Evolutionary conservation across 1,284 basidiomycete genomes (phyloP).

Genomic region (Sanguinoderma infundibulare): DNA sequence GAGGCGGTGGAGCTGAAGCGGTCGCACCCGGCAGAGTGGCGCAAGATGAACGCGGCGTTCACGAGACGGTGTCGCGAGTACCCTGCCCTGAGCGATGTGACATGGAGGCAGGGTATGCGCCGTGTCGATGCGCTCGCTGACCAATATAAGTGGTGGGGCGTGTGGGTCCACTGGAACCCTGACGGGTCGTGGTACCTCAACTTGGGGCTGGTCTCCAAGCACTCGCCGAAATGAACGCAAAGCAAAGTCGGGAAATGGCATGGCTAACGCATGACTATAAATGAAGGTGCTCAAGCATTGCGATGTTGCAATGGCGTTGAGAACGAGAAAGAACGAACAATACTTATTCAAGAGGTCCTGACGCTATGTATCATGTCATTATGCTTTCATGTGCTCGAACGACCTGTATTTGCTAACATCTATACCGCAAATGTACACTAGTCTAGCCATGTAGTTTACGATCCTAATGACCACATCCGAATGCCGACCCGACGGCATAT

Average conservation of each 20-base stretch:
- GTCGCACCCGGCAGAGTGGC: slow-evolving; percentile 27
- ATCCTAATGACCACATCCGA: not conserved
- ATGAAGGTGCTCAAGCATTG: not conserved
- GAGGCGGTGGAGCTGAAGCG: slow-evolving; percentile 36
- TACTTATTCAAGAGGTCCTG: not conserved
- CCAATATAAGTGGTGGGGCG: slow-evolving; percentile 38
- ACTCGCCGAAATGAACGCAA: not conserved
- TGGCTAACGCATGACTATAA: not conserved
- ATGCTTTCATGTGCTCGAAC: not conserved
- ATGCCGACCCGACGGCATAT: not conserved
- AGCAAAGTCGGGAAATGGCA: not conserved
- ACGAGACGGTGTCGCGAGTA: slow-evolving; percentile 23
- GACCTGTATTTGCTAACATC: not conserved
- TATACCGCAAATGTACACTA: not conserved
- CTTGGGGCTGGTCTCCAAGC: slow-evolving; percentile 23
- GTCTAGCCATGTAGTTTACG: not conserved
- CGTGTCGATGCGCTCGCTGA: slow-evolving; percentile 43
- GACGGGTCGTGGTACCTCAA: slow-evolving; percentile 40
- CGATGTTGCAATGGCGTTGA: not conserved
- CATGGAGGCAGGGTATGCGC: slow-evolving; percentile 38
- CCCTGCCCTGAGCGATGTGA: slow-evolving; percentile 35
- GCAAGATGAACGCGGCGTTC: slow-evolving; percentile 33
- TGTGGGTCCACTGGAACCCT: slow-evolving; percentile 35
- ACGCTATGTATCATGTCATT: not conserved
- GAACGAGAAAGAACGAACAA: not conserved